A percentile compares a stretch with the other conserved stretches of the same genome.
Evolutionary conservation across 2,329 filamentous ascomycete species (phyloP).

Genomic region (Clonostachys byssicola): DNA sequence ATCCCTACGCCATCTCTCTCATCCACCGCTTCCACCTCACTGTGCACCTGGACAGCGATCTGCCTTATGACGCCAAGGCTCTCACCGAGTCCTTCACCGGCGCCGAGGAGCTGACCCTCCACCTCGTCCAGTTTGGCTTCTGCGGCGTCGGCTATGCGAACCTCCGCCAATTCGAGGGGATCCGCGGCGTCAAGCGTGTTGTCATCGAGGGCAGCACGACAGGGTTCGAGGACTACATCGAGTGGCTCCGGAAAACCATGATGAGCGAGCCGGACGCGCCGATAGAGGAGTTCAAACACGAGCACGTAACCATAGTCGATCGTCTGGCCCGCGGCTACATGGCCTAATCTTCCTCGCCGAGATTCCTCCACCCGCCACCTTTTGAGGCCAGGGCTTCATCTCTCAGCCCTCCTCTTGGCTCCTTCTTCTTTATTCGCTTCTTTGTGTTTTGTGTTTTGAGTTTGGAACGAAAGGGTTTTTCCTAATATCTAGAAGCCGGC

Average conservation of each 20-base stretch:
- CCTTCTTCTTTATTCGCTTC: too few species aligned
- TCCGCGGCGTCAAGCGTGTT: slow-evolving; percentile 31
- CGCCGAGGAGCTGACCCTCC: slow-evolving; percentile 30
- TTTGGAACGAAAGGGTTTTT: too few species aligned
- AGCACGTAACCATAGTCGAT: too few species aligned
- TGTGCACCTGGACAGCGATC: slow-evolving; percentile 33
- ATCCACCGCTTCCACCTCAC: slow-evolving; percentile 32
- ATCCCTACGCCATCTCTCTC: slow-evolving; percentile 17
- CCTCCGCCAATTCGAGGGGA: slow-evolving; percentile 33
- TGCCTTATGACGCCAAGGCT: slow-evolving; percentile 19
- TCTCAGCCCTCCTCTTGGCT: too few species aligned
- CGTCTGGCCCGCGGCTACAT: too few species aligned
- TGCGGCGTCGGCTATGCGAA: slow-evolving; percentile 29
- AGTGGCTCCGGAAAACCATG: slow-evolving; percentile 33
- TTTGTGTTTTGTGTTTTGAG: too few species aligned
- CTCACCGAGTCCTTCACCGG: slow-evolving; percentile 27
- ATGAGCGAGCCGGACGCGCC: slow-evolving; percentile 12
- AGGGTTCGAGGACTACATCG: slow-evolving; percentile 35
- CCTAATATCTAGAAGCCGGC: too few species aligned
- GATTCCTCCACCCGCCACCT: too few species aligned
- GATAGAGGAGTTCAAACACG: neutral
- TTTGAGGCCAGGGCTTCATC: too few species aligned
- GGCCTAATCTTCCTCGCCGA: too few species aligned
- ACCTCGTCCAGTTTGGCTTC: slow-evolving; percentile 30
- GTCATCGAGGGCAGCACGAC: slow-evolving; percentile 27